These are phyloP conservation scores for Desmodesmus armatus DNA, from an alignment of 139 green algal genomes.

Conservation along the genomic window DNA sequence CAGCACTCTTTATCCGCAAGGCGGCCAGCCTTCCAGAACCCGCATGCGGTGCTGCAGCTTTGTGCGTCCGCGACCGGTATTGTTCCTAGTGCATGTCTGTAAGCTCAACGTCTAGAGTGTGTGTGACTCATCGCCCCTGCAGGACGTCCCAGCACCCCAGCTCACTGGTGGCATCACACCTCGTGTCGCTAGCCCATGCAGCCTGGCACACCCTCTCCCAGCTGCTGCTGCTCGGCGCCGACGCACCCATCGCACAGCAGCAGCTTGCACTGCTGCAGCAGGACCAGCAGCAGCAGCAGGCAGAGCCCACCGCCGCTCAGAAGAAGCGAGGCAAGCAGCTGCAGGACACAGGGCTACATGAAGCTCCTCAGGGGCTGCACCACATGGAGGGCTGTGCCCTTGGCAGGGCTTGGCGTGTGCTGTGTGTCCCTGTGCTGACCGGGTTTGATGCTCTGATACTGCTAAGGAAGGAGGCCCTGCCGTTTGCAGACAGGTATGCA, in stretches of 20 bases:
- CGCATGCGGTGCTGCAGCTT: too few relatives aligned
- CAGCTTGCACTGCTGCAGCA: slow-evolving; percentile 42
- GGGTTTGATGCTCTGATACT: slow-evolving; percentile 76
- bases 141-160: slow-evolving; percentile 42
- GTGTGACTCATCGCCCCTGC: not conserved
- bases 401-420: slow-evolving; percentile 5
- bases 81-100: too few relatives aligned
- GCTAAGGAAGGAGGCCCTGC: slow-evolving; percentile 73
- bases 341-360: not conserved
- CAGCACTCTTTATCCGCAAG: too few relatives aligned
- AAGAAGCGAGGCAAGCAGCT: not conserved
- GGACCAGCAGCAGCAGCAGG: not conserved
- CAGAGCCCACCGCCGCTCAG: not conserved
- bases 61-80: too few relatives aligned
- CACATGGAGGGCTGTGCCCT: not conserved
- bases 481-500: too few relatives aligned
- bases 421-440: slow-evolving; percentile 54
- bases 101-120: too few relatives aligned
- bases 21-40: too few relatives aligned
- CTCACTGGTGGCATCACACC: slow-evolving; percentile 8
- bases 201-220: not conserved
- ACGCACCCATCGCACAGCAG: slow-evolving; percentile 18
- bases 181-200: slow-evolving; percentile 24
- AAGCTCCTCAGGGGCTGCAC: not conserved
- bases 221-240: slow-evolving; percentile 28